These are phyloP conservation scores for Globisporangium radiosum DNA, from an alignment of 352 stramenopile genomes.

Conservation along the genomic window DNA sequence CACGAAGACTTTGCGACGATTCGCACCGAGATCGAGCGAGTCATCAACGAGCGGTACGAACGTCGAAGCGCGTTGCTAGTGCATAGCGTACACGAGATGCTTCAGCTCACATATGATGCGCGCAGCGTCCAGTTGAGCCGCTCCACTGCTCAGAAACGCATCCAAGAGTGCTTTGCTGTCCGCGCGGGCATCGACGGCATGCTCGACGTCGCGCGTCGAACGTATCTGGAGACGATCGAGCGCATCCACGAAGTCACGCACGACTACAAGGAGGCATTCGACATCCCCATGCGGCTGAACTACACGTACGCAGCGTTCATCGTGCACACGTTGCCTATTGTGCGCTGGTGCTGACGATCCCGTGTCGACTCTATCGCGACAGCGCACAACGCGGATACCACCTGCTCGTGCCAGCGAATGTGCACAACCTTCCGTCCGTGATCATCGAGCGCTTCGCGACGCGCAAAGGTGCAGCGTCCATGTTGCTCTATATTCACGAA, in stretches of 20 bases:
- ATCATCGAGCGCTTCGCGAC: slow-evolving; percentile 64
- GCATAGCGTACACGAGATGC: not conserved
- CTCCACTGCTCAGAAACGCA: slow-evolving; percentile 71
- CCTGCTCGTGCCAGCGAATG: slow-evolving; percentile 47
- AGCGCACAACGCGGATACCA: slow-evolving; percentile 63
- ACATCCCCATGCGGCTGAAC: slow-evolving; percentile 58
- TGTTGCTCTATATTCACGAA: no score
- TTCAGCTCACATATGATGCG: not conserved
- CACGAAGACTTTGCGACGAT: slow-evolving; percentile 50
- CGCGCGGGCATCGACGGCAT: slow-evolving; percentile 77
- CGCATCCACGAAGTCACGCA: slow-evolving; percentile 75
- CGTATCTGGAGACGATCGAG: slow-evolving; percentile 80
- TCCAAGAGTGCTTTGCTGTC: slow-evolving; percentile 82
- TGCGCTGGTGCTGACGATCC: slow-evolving; percentile 5
- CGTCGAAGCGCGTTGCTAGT: not conserved
- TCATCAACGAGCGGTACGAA: slow-evolving; percentile 68
- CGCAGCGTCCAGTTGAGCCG: slow-evolving; percentile 55
- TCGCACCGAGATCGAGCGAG: slow-evolving; percentile 52
- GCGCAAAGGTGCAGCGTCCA: slow-evolving; percentile 39
- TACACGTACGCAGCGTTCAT: slow-evolving; percentile 51
- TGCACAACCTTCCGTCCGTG: slow-evolving; percentile 38
- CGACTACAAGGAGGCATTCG: slow-evolving; percentile 64
- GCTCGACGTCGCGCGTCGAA: slow-evolving; percentile 75
- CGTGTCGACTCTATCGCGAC: not conserved
- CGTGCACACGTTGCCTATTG: not conserved